Percentiles rank a stretch among this genome's conserved stretches.
Conservation (phyloP, 192 early-diverging fungal genomes). For the Coemansia sp. region DNA sequence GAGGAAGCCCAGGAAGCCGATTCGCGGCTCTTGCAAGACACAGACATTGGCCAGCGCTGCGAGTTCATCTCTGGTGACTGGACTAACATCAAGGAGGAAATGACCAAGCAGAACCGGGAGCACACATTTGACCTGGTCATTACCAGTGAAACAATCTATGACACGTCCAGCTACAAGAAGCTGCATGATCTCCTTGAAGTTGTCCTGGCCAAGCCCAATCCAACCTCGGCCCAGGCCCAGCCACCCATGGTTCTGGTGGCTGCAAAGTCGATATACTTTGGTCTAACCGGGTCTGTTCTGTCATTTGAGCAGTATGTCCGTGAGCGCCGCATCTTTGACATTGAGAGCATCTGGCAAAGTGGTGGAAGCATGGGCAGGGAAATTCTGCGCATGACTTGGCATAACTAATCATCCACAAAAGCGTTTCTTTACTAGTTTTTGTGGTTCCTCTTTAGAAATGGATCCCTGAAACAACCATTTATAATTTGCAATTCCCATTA, state of each 20-base stretch:
- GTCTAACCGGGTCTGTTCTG: conserved; percentile 78
- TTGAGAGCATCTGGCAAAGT: conserved; percentile 57
- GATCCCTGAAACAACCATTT: too few relatives aligned
- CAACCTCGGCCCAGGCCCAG: conserved; percentile 8
- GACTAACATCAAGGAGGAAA: conserved; percentile 44
- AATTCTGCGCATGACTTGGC: conserved; percentile 60
- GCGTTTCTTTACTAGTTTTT: too few relatives aligned
- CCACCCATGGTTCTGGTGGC: conserved; percentile 58
- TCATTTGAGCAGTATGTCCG: conserved; percentile 64
- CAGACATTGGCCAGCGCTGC: conserved; percentile 32
- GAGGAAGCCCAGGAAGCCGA: conserved; percentile 36
- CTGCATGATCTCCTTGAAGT: conserved; percentile 56
- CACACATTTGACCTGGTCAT: conserved; percentile 65
- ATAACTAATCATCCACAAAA: neutral
- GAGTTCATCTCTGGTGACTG: conserved; percentile 66
- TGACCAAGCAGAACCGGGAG: conserved; percentile 41
- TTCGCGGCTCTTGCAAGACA: conserved; percentile 3
- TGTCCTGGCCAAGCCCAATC: conserved; percentile 33
- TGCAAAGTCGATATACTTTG: conserved; percentile 94
- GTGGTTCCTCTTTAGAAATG: too few relatives aligned
- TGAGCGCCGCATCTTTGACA: conserved; percentile 48
- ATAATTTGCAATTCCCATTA: too few relatives aligned
- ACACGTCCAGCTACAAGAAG: conserved; percentile 54
- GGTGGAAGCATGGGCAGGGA: conserved; percentile 63
- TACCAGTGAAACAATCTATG: conserved; percentile 77